phyloP scores from a whole-genome alignment of 352 stramenopile species.

The Phytopythium chamaehyphon region DNA sequence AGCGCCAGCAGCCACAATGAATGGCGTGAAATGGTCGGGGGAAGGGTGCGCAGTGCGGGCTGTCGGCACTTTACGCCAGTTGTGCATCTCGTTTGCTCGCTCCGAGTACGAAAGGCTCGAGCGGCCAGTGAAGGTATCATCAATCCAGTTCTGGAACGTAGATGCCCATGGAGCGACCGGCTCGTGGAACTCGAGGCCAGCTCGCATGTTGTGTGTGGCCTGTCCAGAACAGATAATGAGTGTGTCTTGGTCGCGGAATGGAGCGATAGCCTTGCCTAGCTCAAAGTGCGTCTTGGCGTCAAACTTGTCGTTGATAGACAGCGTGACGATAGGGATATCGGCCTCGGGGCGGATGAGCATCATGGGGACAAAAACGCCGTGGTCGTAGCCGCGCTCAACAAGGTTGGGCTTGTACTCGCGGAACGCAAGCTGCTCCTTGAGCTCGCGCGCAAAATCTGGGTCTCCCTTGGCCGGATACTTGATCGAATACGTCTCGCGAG shows the following conservation, averaged over 20 bases:
- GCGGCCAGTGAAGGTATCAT: slow-evolving; percentile 19
- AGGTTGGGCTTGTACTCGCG: slow-evolving; percentile 52
- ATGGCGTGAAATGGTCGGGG: slow-evolving; percentile 54
- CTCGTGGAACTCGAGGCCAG: slow-evolving; percentile 2
- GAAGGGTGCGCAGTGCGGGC: slow-evolving; percentile 32
- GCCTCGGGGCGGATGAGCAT: slow-evolving; percentile 78
- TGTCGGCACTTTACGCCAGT: slow-evolving; percentile 27
- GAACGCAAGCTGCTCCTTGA: slow-evolving; percentile 47
- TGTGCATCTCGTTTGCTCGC: slow-evolving; percentile 25
- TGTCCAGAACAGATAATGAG: slow-evolving; percentile 82
- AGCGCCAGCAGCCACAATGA: slow-evolving; percentile 42
- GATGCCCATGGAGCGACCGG: slow-evolving; percentile 14
- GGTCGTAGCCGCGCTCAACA: slow-evolving; percentile 74
- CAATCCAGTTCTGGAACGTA: slow-evolving; percentile 41
- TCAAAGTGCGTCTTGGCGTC: slow-evolving; percentile 52
- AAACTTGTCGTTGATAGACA: slow-evolving; percentile 69
- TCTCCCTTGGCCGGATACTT: slow-evolving; percentile 70
- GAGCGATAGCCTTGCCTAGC: slow-evolving; percentile 58
- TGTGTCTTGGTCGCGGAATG: slow-evolving; percentile 70
- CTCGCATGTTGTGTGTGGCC: slow-evolving; percentile 25
- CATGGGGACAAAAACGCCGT: slow-evolving; percentile 88
- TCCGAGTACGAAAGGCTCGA: slow-evolving; percentile 21
- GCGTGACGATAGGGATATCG: slow-evolving; percentile 81
- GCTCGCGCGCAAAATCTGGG: slow-evolving; percentile 57
- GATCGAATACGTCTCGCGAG: slow-evolving; percentile 73